Base-by-base conservation (phyloP, 106 monocot genomes). In the Xerophyta viscosa region DNA sequence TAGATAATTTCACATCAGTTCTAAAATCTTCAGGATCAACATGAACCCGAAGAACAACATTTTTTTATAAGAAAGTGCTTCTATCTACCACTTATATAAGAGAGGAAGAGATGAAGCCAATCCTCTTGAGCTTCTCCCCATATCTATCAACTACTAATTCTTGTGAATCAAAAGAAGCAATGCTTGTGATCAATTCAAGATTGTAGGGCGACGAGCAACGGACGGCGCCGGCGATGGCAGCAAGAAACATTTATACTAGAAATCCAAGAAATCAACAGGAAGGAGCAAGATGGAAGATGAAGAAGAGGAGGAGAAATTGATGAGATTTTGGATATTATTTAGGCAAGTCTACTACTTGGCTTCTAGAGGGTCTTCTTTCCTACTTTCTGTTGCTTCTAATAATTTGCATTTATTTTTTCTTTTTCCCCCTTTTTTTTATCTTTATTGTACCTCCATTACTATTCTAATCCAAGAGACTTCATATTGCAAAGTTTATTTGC, bases 281-380 rank as follows among this genome's bases (percentile, higher is more conserved):
- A 26, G 41, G 29, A 22, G 50, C 31, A 10, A 58, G 33, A 51
- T 60, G 31, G 68, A 53, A 24, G 50, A 6, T 22, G 13, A 31
- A 41, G 13, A 31, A 41, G 33, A 56, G 47, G 27, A n/a, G 22
- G 43, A 52, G 29, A 31, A 4, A 17, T 4, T 52, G 70, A 62
- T 42, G 54, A 27, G 19, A 52, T 41, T 29, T 46, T 67, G 60
- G 46, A 46, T 0, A 15, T 52, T 0, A 15, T 52, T 3, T 70
- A 70, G 70, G 70, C 70, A 70, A 70, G 70, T 70, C 70, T 62
- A 43, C 47, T 62, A 24, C 70, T 70, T 70, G 70, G 70, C 70
- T 70, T 36, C 23, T 61, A 25, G 2, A 44, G 36, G 17, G 43
- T 44, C 5, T 33, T 33, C 33, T 31, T 10, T 0, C 30, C 29